Conservation (phyloP, 2,329 filamentous ascomycete species). For the Trichoderma sp. region DNA sequence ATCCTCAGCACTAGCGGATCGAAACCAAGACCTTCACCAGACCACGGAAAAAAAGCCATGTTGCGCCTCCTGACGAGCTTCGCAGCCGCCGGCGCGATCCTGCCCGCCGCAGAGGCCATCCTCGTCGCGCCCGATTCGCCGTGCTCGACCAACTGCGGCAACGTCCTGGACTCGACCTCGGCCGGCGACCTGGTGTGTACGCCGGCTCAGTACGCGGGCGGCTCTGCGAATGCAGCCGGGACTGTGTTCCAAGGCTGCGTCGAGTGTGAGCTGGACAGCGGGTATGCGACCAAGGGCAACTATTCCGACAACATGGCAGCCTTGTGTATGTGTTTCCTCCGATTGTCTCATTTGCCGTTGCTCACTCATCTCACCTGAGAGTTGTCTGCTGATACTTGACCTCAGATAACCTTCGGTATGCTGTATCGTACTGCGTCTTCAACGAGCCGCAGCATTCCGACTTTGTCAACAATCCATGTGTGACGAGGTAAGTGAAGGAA, state of each 20-base stretch:
- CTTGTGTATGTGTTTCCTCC: constrained; percentile 53
- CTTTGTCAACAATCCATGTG: constrained; percentile 50
- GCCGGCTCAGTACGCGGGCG: constrained; percentile 36
- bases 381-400: constrained; percentile 28
- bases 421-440: constrained; percentile 59
- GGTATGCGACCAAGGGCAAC: constrained; percentile 46
- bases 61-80: constrained; percentile 32
- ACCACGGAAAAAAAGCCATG: constrained; percentile 20
- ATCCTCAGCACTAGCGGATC: too few species aligned
- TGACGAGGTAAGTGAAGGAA: constrained; percentile 49
- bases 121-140: constrained; percentile 52
- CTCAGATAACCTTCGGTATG: constrained; percentile 61
- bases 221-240: constrained; percentile 46
- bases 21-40: background rate
- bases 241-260: constrained; percentile 57
- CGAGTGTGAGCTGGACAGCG: constrained; percentile 55
- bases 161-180: constrained; percentile 52
- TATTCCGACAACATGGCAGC: constrained; percentile 57
- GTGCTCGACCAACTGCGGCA: constrained; percentile 56
- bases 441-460: constrained; percentile 49
- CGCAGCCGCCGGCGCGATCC: constrained; percentile 30
- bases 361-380: background rate
- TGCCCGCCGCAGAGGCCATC: constrained; percentile 39
- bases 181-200: constrained; percentile 53
- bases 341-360: background rate